Conservation (phyloP, 495 filamentous ascomycete genomes). For the Hyaloscypha hepaticicola region DNA sequence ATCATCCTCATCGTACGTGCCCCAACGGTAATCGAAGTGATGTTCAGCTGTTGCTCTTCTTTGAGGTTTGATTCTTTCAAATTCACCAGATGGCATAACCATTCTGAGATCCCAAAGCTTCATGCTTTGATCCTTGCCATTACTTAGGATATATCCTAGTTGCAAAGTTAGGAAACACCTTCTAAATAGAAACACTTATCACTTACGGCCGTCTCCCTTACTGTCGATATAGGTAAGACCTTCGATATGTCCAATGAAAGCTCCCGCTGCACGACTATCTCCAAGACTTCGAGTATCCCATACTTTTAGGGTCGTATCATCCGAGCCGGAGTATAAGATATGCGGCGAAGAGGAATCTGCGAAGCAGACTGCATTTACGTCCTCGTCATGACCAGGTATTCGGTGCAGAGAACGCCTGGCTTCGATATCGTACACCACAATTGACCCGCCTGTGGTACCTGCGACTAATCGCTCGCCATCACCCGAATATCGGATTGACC, state of each 20-base stretch:
- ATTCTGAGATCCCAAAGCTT: slow-evolving; percentile 93
- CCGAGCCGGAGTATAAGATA: slow-evolving; percentile 94
- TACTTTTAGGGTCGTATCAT: slow-evolving; percentile 91
- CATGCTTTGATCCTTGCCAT: slow-evolving; percentile 95
- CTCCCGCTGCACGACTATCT: slow-evolving; percentile 82
- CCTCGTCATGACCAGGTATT: slow-evolving; percentile 75
- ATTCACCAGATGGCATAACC: slow-evolving; percentile 70
- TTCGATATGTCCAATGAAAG: slow-evolving; percentile 92
- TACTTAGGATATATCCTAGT: slow-evolving; percentile 78
- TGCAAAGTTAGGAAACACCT: neutral
- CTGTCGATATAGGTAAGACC: slow-evolving; percentile 94
- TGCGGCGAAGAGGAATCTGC: slow-evolving; percentile 87
- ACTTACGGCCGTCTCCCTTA: slow-evolving; percentile 82
- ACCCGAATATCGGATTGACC: slow-evolving; percentile 89
- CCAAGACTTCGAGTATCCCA: slow-evolving; percentile 94
- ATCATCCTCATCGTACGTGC: slow-evolving; percentile 62
- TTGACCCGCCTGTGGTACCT: slow-evolving; percentile 72
- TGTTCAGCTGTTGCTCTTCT: slow-evolving; percentile 53
- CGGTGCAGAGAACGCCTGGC: slow-evolving; percentile 68
- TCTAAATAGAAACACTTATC: neutral
- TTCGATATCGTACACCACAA: slow-evolving; percentile 95
- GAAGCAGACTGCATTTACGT: slow-evolving; percentile 97
- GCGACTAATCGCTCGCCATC: slow-evolving; percentile 91
- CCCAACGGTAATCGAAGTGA: slow-evolving; percentile 82
- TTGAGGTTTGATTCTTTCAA: slow-evolving; percentile 52